A percentile compares a stretch with the other conserved stretches of the same genome.
phyloP scores from a whole-genome alignment of 495 filamentous ascomycete species.

The Xylaria grammica region DNA sequence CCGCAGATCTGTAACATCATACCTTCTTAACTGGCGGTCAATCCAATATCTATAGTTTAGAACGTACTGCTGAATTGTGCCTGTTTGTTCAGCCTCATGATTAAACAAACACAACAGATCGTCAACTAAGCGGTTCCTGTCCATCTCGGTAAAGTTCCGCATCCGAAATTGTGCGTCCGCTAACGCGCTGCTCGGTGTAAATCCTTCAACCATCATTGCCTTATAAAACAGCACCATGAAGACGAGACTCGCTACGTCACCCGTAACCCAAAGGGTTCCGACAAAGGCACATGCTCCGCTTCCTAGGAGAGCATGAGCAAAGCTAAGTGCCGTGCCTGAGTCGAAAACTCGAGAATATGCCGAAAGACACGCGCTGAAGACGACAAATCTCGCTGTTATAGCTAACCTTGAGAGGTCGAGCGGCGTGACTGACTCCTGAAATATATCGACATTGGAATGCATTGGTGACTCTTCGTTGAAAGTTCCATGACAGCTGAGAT shows the following conservation, averaged over 20 bases:
- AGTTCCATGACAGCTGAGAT: constrained; percentile 15
- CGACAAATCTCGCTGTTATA: constrained; percentile 1
- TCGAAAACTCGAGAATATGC: constrained; percentile 16
- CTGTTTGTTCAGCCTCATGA: not conserved
- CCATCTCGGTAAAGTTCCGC: constrained; percentile 13
- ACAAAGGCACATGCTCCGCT: constrained; percentile 20
- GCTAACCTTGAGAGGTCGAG: constrained; percentile 17
- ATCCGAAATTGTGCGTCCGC: constrained; percentile 12
- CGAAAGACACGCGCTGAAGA: constrained; percentile 14
- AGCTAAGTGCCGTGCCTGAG: constrained; percentile 17
- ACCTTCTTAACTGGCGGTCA: constrained; percentile 14
- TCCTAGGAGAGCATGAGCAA: constrained; percentile 16
- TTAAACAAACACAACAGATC: constrained; percentile 7
- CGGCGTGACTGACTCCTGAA: constrained; percentile 9
- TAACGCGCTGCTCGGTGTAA: constrained; percentile 9
- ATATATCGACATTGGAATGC: constrained; percentile 9
- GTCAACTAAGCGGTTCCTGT: constrained; percentile 3
- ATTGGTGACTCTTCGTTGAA: constrained; percentile 19
- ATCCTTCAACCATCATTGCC: constrained; percentile 12
- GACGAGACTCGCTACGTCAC: constrained; percentile 13
- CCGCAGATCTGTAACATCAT: constrained; percentile 6
- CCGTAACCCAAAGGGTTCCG: constrained; percentile 18
- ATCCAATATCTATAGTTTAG: constrained; percentile 18
- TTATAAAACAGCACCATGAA: constrained; percentile 19
- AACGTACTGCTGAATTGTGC: constrained; percentile 11